These are phyloP conservation scores for Combretum micranthum DNA, from an alignment of 345 rosid species.

Conservation along the genomic window DNA sequence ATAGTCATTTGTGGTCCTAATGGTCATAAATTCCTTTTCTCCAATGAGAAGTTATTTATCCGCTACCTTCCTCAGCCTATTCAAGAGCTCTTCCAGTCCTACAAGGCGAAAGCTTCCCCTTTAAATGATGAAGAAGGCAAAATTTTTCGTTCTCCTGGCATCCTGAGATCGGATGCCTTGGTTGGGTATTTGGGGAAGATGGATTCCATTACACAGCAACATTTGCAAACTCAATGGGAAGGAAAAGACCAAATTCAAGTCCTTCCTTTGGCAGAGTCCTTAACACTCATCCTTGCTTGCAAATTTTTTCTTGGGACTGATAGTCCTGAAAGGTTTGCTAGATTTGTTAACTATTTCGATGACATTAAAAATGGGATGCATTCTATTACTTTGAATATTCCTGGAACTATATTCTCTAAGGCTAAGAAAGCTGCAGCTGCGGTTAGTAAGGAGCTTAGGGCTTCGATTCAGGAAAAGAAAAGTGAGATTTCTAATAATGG, in stretches of 20 bases:
- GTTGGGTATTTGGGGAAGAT: slow-evolving; percentile 37
- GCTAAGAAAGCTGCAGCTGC: slow-evolving; percentile 28
- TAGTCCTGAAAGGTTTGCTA: slow-evolving; percentile 29
- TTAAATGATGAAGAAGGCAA: slow-evolving; percentile 21
- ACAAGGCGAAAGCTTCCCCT: slow-evolving; percentile 14
- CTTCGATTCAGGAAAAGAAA: slow-evolving; percentile 30
- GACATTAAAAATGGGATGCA: too few relatives aligned
- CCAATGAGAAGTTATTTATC: slow-evolving; percentile 50
- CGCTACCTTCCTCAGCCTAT: slow-evolving; percentile 41
- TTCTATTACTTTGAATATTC: too few relatives aligned
- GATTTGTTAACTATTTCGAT: slow-evolving; percentile 33
- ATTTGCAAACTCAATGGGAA: too few relatives aligned
- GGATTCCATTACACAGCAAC: too few relatives aligned
- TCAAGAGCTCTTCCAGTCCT: slow-evolving; percentile 41
- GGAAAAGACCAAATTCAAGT: slow-evolving; percentile 25
- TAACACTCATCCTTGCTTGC: slow-evolving; percentile 41
- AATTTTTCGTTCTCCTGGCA: slow-evolving; percentile 24
- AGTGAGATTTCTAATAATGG: slow-evolving; percentile 20
- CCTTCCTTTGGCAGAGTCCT: slow-evolving; percentile 25
- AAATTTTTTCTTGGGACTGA: too few relatives aligned
- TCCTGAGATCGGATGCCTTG: slow-evolving; percentile 47
- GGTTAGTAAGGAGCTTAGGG: slow-evolving; percentile 23
- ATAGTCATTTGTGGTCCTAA: slow-evolving; percentile 48
- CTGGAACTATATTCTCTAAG: too few relatives aligned
- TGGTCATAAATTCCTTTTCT: slow-evolving; percentile 50